These are phyloP conservation scores for Candida tammaniensis DNA, from an alignment of 805 yeast species.

Conservation along the genomic window DNA sequence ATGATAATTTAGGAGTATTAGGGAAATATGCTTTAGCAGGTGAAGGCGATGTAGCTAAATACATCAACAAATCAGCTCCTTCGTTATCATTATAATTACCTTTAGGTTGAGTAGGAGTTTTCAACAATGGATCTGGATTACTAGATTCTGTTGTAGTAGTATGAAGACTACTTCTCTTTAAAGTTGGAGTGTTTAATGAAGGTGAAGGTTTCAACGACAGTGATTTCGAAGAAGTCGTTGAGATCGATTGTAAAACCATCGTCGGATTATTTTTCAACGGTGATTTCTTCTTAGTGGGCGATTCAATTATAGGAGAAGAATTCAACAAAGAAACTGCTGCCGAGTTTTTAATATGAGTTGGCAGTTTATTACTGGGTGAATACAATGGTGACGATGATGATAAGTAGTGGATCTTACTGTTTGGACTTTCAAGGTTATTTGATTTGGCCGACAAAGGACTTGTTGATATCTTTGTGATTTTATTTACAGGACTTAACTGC, in stretches of 20 bases:
- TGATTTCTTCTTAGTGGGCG: conserved; percentile 30
- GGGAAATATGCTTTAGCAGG: conserved; percentile 46
- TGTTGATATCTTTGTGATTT: conserved; percentile 12
- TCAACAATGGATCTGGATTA: conserved; percentile 17
- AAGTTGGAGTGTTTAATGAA: conserved; percentile 28
- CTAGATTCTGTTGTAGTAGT: conserved; percentile 5
- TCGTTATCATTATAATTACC: conserved; percentile 43
- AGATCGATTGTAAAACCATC: conserved; percentile 29
- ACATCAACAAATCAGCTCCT: conserved; percentile 81
- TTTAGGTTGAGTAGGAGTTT: conserved; percentile 38
- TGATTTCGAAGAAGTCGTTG: conserved; percentile 26
- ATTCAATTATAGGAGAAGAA: conserved; percentile 25
- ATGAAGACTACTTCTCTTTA: conserved; percentile 20
- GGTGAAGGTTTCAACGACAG: conserved; percentile 31
- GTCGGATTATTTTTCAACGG: conserved; percentile 15
- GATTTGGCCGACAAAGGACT: too few relatives aligned
- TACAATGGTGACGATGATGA: conserved; percentile 28
- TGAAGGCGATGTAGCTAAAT: conserved; percentile 80
- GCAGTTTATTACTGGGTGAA: conserved; percentile 39
- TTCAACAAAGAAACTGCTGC: conserved; percentile 33
- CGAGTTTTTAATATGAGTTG: conserved; percentile 37
- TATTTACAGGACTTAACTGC: conserved; percentile 18
- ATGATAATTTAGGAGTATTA: conserved; percentile 26
- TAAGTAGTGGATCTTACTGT: conserved; percentile 16
- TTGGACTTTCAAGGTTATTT: conserved; percentile 26